phyloP scores from a whole-genome alignment of 1,139 yeast genomes.

The Saccharomyces hybrid region DNA sequence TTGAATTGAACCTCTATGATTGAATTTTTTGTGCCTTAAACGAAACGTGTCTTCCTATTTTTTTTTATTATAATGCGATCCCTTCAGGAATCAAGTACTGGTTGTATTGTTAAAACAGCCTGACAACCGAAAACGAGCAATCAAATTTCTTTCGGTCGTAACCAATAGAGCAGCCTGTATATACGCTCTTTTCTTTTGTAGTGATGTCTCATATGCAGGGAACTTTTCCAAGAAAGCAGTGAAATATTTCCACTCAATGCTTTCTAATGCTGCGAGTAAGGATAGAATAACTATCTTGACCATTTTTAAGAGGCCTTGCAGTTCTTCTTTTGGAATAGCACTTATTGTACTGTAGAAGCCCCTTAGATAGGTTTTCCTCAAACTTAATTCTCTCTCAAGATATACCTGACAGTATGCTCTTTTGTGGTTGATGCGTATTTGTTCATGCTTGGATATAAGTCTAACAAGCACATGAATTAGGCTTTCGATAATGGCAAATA shows the following conservation, averaged over 20 bases:
- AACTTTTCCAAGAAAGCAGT: neutral
- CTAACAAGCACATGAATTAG: constrained; percentile 6
- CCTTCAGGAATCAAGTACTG: neutral
- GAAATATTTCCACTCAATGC: constrained; percentile 4
- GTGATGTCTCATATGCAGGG: neutral
- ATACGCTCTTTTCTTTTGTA: constrained; percentile 7
- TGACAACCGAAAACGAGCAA: constrained; percentile 13
- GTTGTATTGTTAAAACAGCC: constrained; percentile 6
- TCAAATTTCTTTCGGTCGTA: constrained; percentile 13
- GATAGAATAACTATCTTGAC: constrained; percentile 4
- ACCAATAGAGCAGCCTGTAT: constrained; percentile 16
- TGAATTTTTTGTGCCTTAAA: neutral
- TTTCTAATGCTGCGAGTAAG: constrained; percentile 3
- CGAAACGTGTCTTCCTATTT: neutral
- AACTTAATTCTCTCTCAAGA: neutral
- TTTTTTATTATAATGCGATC: neutral
- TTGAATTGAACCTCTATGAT: neutral
- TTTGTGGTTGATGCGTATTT: neutral
- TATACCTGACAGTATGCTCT: neutral
- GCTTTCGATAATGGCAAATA: constrained; percentile 8
- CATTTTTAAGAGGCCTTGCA: neutral
- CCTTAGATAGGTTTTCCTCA: neutral
- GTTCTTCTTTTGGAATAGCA: neutral
- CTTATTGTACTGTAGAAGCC: neutral
- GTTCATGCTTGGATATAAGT: neutral